phyloP scores from a whole-genome alignment of 352 stramenopile species.

The Blastocystis sp. region DNA sequence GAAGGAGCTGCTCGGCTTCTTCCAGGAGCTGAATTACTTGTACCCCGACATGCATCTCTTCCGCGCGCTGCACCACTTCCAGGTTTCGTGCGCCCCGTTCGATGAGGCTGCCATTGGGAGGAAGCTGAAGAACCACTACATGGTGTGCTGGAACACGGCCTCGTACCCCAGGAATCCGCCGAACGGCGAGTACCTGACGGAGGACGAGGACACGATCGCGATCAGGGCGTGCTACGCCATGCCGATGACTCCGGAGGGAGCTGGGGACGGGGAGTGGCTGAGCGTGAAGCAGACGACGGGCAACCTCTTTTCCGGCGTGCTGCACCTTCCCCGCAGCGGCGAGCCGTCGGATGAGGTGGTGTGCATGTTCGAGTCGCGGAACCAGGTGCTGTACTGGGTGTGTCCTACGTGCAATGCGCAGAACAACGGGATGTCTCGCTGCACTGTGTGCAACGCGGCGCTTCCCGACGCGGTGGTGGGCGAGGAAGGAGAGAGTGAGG shows the following conservation, averaged over 20 bases:
- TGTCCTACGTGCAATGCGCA: constrained; percentile 25
- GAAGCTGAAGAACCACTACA: not conserved
- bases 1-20: not conserved
- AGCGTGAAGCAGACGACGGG: not conserved
- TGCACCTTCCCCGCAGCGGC: not conserved
- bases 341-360: not conserved
- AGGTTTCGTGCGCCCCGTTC: not conserved
- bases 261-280: not conserved
- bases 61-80: not conserved
- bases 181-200: constrained; percentile 26
- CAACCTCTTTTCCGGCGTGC: constrained; percentile 2
- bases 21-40: not conserved
- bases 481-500: not conserved
- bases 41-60: constrained; percentile 18
- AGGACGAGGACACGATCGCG: constrained; percentile 20
- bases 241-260: not conserved
- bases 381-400: constrained; percentile 31
- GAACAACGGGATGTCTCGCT: not conserved
- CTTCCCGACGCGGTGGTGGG: not conserved
- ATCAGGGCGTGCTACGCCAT: not conserved
- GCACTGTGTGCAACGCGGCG: constrained; percentile 11
- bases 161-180: not conserved
- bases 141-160: not conserved
- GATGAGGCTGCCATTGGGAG: not conserved
- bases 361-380: constrained; percentile 12